Percentiles rank a stretch among this genome's conserved stretches.
phyloP scores from a whole-genome alignment of 371 early-diverging fungal species.

The Amoeboaphelidium protococcarum region DNA sequence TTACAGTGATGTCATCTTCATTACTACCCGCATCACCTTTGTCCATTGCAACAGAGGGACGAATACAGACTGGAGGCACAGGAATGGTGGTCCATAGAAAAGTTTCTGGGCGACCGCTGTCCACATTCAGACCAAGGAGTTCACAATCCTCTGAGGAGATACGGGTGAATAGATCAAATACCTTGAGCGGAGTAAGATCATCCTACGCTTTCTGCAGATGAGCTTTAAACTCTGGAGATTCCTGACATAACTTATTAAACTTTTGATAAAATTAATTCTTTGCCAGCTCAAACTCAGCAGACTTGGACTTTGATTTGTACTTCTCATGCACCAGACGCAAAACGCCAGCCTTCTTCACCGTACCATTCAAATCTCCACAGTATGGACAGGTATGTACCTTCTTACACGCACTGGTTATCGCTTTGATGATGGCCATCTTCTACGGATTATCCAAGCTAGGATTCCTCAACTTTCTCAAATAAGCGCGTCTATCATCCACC shows the following conservation, averaged over 20 bases:
- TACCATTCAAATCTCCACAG: conserved; percentile 60
- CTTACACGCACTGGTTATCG: conserved; percentile 10
- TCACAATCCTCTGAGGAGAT: conserved; percentile 85
- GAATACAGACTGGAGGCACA: conserved; percentile 91
- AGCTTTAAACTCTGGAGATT: conserved; percentile 41
- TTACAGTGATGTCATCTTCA: conserved; percentile 97
- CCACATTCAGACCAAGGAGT: conserved; percentile 66
- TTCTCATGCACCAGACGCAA: conserved; percentile 92
- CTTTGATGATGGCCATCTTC: conserved; percentile 2
- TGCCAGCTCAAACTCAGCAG: conserved; percentile 35
- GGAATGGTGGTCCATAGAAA: conserved; percentile 79
- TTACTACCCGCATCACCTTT: conserved; percentile 43
- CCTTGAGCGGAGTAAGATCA: conserved; percentile 79
- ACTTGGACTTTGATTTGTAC: conserved; percentile 36
- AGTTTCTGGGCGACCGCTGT: conserved; percentile 60
- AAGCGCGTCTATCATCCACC: conserved; percentile 44
- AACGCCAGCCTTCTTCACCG: conserved; percentile 83
- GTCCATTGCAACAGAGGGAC: conserved; percentile 90
- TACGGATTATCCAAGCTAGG: conserved; percentile 2
- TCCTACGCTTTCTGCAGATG: conserved; percentile 65
- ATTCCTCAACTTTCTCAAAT: conserved; percentile 36
- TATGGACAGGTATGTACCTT: conserved; percentile 33
- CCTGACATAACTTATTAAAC: conserved; percentile 32
- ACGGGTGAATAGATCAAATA: conserved; percentile 54
- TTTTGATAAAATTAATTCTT: conserved; percentile 33